phyloP scores from a whole-genome alignment of 2,329 filamentous ascomycete genomes.

The Metarhizium anisopliae region DNA sequence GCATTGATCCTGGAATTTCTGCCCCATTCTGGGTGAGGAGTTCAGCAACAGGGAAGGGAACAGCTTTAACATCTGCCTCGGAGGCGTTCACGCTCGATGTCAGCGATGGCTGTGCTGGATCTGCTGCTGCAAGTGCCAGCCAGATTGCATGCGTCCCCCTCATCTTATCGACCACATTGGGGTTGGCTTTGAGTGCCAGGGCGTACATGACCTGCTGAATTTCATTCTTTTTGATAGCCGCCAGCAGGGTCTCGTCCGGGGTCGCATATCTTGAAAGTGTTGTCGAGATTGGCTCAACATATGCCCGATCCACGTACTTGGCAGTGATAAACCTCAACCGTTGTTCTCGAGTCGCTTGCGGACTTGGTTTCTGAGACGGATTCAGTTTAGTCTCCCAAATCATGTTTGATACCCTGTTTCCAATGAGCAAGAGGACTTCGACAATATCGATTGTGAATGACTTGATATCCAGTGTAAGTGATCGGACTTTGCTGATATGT shows the following conservation, averaged over 20 bases:
- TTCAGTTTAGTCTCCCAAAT: slow-evolving; percentile 89
- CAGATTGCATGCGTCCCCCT: slow-evolving; percentile 84
- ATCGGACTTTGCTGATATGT: slow-evolving; percentile 95
- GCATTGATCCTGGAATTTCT: slow-evolving; percentile 66
- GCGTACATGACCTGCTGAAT: slow-evolving; percentile 89
- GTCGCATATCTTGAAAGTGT: slow-evolving; percentile 68
- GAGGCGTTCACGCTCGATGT: slow-evolving; percentile 32
- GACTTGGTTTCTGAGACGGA: slow-evolving; percentile 58
- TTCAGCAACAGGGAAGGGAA: slow-evolving; percentile 83
- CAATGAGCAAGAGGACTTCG: slow-evolving; percentile 82
- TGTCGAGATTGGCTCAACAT: slow-evolving; percentile 67
- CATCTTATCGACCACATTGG: slow-evolving; percentile 78
- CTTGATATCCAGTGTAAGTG: slow-evolving; percentile 87
- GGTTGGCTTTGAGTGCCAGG: slow-evolving; percentile 75
- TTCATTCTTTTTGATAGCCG: slow-evolving; percentile 93
- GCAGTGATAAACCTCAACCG: slow-evolving; percentile 89
- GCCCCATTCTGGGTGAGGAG: slow-evolving; percentile 89
- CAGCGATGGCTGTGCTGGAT: slow-evolving; percentile 68
- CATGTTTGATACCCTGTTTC: slow-evolving; percentile 93
- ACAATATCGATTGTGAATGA: slow-evolving; percentile 97
- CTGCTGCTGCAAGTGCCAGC: slow-evolving; percentile 83
- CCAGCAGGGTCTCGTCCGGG: slow-evolving; percentile 79
- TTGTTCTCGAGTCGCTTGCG: slow-evolving; percentile 78
- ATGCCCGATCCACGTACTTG: slow-evolving; percentile 83
- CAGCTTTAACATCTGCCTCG: slow-evolving; percentile 40